phyloP scores from a whole-genome alignment of 306 rosid species.

The Gynostemma pentaphyllum region DNA sequence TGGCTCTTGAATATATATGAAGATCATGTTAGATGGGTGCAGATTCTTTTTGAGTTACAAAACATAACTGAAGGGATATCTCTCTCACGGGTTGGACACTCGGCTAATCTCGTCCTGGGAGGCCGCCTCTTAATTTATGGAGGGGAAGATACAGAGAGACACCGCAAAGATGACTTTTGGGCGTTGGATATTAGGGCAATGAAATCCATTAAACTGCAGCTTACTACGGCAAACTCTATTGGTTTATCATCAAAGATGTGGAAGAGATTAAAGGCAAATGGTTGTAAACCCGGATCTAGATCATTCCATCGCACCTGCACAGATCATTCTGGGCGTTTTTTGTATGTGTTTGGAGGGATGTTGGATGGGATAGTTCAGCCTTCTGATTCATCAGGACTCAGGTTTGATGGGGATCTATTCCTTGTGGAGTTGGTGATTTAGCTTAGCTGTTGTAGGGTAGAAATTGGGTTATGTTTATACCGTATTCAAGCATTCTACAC shows the following conservation, averaged over 20 bases:
- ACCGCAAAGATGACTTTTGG: constrained; percentile 78
- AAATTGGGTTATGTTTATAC: not conserved
- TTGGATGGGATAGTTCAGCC: constrained; percentile 49
- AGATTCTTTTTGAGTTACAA: constrained; percentile 41
- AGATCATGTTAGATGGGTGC: constrained; percentile 45
- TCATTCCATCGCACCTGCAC: constrained; percentile 83
- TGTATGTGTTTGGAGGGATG: constrained; percentile 89
- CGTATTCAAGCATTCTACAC: not conserved
- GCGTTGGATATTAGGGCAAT: constrained; percentile 49
- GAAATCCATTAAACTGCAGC: constrained; percentile 28
- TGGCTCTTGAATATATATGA: constrained; percentile 58
- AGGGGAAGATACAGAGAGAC: constrained; percentile 74
- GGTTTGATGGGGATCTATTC: constrained; percentile 72
- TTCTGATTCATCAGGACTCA: constrained; percentile 36
- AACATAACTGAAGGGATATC: constrained; percentile 55
- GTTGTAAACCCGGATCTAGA: constrained; percentile 28
- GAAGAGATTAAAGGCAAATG: constrained; percentile 45
- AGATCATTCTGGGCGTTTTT: constrained; percentile 46
- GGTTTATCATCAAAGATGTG: constrained; percentile 43
- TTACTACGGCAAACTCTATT: constrained; percentile 23
- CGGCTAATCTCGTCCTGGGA: constrained; percentile 72
- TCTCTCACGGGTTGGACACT: constrained; percentile 83
- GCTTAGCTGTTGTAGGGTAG: not conserved
- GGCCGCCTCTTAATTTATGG: constrained; percentile 70
- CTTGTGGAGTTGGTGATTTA: constrained; percentile 35